Evolutionary conservation across 441 rosid species (phyloP).

Genomic region (Eutrema salsugineum): DNA sequence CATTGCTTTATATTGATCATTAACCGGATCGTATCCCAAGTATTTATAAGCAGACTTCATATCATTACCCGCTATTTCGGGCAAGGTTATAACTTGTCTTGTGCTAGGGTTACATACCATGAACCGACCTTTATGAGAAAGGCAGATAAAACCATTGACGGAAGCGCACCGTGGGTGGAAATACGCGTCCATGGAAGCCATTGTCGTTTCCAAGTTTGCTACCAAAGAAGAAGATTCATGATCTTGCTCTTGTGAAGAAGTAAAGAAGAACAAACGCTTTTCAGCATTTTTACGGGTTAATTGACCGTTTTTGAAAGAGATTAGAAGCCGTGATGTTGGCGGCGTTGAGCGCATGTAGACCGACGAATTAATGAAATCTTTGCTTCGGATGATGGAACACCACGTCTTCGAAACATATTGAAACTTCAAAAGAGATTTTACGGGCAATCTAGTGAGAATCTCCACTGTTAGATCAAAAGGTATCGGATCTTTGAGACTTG

Average conservation of each 20-base stretch:
- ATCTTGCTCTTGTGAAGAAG: neutral
- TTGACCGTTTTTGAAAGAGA: neutral
- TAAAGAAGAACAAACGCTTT: neutral
- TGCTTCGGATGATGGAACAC: neutral
- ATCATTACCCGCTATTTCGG: neutral
- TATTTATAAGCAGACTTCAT: neutral
- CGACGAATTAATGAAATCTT: neutral
- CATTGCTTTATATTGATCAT: slow-evolving; percentile 4
- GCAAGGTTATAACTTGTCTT: neutral
- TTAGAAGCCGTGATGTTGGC: neutral
- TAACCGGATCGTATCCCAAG: slow-evolving; percentile 1
- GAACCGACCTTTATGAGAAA: neutral
- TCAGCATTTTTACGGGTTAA: neutral
- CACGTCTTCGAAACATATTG: neutral
- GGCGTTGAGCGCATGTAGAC: neutral
- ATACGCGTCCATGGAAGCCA: neutral
- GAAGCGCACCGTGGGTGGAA: neutral
- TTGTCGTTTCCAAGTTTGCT: neutral
- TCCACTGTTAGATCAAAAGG: neutral
- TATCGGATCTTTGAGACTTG: neutral
- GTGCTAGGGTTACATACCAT: slow-evolving; percentile 7
- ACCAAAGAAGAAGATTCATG: neutral
- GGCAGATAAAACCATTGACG: neutral
- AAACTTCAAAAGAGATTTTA: neutral
- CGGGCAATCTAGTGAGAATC: neutral